Conservation (phyloP, 352 stramenopile genomes). For the Bremia lactucae region DNA sequence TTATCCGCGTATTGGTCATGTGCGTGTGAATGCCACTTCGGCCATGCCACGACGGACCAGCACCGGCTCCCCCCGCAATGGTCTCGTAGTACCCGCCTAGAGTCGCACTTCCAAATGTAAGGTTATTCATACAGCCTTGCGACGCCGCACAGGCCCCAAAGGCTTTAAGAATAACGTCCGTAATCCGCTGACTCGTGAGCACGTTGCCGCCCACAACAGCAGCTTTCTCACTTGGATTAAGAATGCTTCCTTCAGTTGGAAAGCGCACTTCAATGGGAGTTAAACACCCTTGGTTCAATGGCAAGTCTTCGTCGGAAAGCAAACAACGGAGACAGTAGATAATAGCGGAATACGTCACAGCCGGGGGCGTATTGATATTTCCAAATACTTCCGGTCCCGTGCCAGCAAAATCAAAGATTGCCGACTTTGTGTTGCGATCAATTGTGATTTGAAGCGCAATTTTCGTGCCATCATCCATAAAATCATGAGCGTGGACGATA, state of each 20-base stretch:
- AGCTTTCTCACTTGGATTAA: conserved; percentile 92
- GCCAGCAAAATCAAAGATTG: conserved; percentile 96
- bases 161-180: conserved; percentile 96
- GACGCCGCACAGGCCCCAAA: conserved; percentile 94
- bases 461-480: conserved; percentile 97
- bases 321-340: conserved; percentile 98
- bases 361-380: conserved; percentile 97
- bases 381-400: conserved; percentile 95
- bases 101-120: conserved; percentile 95
- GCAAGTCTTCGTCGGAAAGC: conserved; percentile 89
- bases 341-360: conserved; percentile 97
- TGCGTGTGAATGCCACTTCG: conserved; percentile 96
- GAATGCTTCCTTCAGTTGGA: conserved; percentile 82
- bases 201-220: conserved; percentile 98
- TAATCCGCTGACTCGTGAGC: conserved; percentile 94
- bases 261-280: conserved; percentile 95
- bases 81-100: conserved; percentile 98
- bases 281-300: conserved; percentile 96
- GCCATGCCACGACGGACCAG: conserved; percentile 93
- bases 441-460: conserved; percentile 96
- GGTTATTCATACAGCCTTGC: conserved; percentile 99
- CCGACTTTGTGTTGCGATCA: conserved; percentile 81
- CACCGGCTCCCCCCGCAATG: conserved; percentile 95
- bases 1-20: conserved; percentile 99
- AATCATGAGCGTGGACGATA: conserved; percentile 90